Base-by-base conservation (phyloP, 371 early-diverging fungal genomes). In the Lichtheimia corymbifera region DNA sequence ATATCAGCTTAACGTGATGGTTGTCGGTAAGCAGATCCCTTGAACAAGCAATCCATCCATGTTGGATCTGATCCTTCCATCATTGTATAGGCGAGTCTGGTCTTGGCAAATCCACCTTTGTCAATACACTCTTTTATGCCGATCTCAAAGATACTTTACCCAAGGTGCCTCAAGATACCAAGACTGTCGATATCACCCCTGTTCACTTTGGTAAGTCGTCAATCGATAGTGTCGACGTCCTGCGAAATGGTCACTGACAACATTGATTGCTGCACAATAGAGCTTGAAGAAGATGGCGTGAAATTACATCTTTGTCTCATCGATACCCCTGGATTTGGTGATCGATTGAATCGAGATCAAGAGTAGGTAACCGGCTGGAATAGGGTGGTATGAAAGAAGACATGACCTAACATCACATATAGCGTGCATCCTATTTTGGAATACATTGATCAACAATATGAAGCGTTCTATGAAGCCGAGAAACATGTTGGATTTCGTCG, bases 281-380 rank as follows among this genome's bases (percentile, higher is more conserved):
- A 96, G 62, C 80, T 96, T 79, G 90, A 90, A 58, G 97, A 96
- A 76, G 94, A 95, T 58, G 94, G 95, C 7, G 86, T 92, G 59
- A 89, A 88, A 64, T 80, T 97, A 53, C 82, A 89, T 53, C 83
- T 97, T 17, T 92, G 94, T 24, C 83, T 96, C 55, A 87, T 97
- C 56, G 97, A 97, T 73, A 97, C 97, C 4, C 97, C 98, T 14
- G 98, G 97, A 9, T 97, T 96, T 75, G 97, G 96, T 40, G 95
- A 96, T 73, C 87, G 86, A 49, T 63, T 90, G 43, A 85, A 90
- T 69, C 82, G 90, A 61, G 84, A 83, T 56, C 83, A 89, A 66
- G 93, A 97, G 91, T 86, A 77, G 47, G 79, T 78, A 25, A 15
- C 3, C 20, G 4, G 15, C 6, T 5, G 13, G 18, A 13, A 45